Evolutionary conservation across 2,329 filamentous ascomycete genomes (phyloP).

Genomic region (Penicillium thymicola): DNA sequence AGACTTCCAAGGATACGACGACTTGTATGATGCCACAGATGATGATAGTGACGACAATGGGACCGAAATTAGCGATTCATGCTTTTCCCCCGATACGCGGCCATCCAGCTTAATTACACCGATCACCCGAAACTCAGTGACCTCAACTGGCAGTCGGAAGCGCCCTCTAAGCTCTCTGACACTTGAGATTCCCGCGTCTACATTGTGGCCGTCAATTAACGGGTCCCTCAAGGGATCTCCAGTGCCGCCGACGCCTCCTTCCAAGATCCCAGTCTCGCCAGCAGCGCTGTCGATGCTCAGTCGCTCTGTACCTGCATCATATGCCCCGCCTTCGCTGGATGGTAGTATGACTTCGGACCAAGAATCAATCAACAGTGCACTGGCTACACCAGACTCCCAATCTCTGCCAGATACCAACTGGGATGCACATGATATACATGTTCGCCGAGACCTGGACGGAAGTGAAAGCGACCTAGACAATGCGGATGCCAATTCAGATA

Average conservation of each 20-base stretch:
- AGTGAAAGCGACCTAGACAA: slow-evolving; percentile 26
- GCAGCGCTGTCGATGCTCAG: slow-evolving; percentile 70
- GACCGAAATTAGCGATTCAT: slow-evolving; percentile 48
- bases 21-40: slow-evolving; percentile 82
- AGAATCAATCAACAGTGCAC: slow-evolving; percentile 76
- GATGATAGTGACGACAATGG: slow-evolving; percentile 54
- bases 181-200: slow-evolving; percentile 57
- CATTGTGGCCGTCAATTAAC: slow-evolving; percentile 56
- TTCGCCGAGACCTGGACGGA: slow-evolving; percentile 34
- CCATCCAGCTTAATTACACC: slow-evolving; percentile 49
- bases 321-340: slow-evolving; percentile 82
- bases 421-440: slow-evolving; percentile 44
- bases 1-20: slow-evolving; percentile 80
- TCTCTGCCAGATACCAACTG: slow-evolving; percentile 60
- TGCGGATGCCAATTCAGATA: slow-evolving; percentile 26
- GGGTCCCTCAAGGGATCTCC: slow-evolving; percentile 50
- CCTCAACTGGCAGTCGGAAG: slow-evolving; percentile 41
- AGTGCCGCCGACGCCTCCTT: slow-evolving; percentile 49
- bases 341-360: slow-evolving; percentile 87
- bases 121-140: slow-evolving; percentile 38
- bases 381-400: slow-evolving; percentile 73
- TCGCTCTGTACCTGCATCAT: slow-evolving; percentile 67
- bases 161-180: slow-evolving; percentile 49
- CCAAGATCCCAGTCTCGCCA: slow-evolving; percentile 69
- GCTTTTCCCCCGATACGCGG: slow-evolving; percentile 49